These are phyloP conservation scores for Penicillium sp. DNA, from an alignment of 2,329 filamentous ascomycete species.

Conservation along the genomic window DNA sequence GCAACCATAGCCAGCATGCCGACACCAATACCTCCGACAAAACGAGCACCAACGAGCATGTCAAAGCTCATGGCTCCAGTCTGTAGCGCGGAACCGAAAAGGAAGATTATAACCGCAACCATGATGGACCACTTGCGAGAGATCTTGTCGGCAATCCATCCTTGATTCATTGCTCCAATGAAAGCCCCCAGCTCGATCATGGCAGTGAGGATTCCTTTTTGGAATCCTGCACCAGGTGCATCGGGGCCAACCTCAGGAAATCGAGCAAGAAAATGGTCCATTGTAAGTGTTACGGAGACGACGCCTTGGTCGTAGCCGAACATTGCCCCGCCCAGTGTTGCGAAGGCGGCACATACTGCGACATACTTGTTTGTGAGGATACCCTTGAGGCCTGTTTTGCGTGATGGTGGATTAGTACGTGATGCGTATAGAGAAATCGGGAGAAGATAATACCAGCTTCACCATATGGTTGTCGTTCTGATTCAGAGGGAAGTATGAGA, in stretches of 20 bases:
- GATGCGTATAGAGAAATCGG: neutral
- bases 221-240: slow-evolving; percentile 37
- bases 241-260: slow-evolving; percentile 44
- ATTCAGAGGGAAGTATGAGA: neutral
- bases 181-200: slow-evolving; percentile 54
- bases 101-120: slow-evolving; percentile 51
- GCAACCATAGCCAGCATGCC: slow-evolving; percentile 38
- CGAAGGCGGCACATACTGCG: slow-evolving; percentile 49
- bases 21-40: slow-evolving; percentile 38
- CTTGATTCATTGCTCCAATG: slow-evolving; percentile 43
- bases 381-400: slow-evolving; percentile 41
- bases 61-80: slow-evolving; percentile 48
- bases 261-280: slow-evolving; percentile 48
- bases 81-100: slow-evolving; percentile 50
- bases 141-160: slow-evolving; percentile 51
- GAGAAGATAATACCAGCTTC: neutral
- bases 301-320: slow-evolving; percentile 50
- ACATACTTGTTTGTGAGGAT: slow-evolving; percentile 50
- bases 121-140: slow-evolving; percentile 52
- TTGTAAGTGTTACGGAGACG: slow-evolving; percentile 47
- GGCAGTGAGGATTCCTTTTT: slow-evolving; percentile 48
- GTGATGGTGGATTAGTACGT: neutral
- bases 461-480: slow-evolving; percentile 1
- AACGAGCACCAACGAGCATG: slow-evolving; percentile 50
- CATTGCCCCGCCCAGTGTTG: slow-evolving; percentile 48